Conservation (phyloP, 2,329 filamentous ascomycete genomes). For the Dichotomopilus funicola region DNA sequence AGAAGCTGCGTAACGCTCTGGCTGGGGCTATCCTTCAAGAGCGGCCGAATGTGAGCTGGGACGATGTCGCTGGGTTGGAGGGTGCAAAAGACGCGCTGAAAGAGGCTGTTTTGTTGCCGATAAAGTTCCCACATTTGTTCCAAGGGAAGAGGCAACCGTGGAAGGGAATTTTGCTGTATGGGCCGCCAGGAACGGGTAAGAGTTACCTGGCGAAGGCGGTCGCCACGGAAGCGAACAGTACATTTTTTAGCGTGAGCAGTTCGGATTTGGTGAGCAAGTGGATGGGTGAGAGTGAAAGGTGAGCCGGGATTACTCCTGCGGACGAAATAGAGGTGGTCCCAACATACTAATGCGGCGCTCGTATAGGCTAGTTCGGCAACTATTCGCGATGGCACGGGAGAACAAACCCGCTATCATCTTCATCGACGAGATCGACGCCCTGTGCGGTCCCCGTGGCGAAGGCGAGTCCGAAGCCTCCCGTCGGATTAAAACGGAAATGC, state of each 20-base stretch:
- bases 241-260: conserved; percentile 97
- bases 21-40: conserved; percentile 90
- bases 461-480: conserved; percentile 96
- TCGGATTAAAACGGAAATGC: conserved; percentile 95
- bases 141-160: conserved; percentile 94
- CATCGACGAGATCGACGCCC: conserved; percentile 94
- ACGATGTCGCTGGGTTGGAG: conserved; percentile 93
- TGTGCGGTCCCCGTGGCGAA: conserved; percentile 87
- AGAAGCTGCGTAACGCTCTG: conserved; percentile 88
- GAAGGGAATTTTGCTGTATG: conserved; percentile 96
- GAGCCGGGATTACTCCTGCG: conserved; percentile 24
- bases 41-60: conserved; percentile 94
- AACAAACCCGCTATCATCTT: conserved; percentile 98
- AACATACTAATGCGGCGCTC: conserved; percentile 17
- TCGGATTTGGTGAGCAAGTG: conserved; percentile 97
- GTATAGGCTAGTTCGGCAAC: conserved; percentile 78
- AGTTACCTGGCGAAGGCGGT: conserved; percentile 96
- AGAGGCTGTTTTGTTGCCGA: conserved; percentile 93
- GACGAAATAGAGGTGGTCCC: not conserved
- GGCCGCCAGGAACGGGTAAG: conserved; percentile 94
- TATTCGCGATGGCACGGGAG: conserved; percentile 96
- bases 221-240: conserved; percentile 96
- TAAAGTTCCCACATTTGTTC: conserved; percentile 96
- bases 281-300: conserved; percentile 99
- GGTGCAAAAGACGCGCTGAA: conserved; percentile 94